These are phyloP conservation scores for barley (Hordeum vulgare) DNA, from an alignment of 176 grass and related monocot genomes.

Conservation along the genomic window DNA sequence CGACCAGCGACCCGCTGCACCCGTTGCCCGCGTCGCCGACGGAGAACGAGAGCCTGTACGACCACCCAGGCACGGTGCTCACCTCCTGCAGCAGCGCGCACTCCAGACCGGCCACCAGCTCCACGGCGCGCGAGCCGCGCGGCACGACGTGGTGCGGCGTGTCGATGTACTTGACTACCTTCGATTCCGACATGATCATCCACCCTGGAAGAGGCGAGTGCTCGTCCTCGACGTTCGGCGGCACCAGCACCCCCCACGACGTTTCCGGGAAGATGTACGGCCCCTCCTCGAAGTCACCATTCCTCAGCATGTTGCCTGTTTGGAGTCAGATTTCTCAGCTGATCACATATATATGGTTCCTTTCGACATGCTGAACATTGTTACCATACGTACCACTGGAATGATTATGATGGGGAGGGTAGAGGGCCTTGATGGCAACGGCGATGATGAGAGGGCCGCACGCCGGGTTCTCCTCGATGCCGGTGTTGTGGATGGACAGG, in stretches of 20 bases:
- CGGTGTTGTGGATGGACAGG: slow-evolving; percentile 45
- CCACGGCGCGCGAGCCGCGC: slow-evolving; percentile 27
- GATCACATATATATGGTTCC: background rate
- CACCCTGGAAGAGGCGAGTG: too few relatives aligned
- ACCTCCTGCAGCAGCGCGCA: slow-evolving; percentile 40
- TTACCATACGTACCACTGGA: too few relatives aligned
- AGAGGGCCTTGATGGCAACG: slow-evolving; percentile 29
- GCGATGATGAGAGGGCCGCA: slow-evolving; percentile 45
- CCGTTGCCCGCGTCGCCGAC: slow-evolving; percentile 32
- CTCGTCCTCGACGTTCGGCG: too few relatives aligned
- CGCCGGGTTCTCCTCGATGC: slow-evolving; percentile 43
- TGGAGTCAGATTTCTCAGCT: background rate
- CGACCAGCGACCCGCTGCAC: slow-evolving; percentile 6
- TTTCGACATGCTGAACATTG: too few relatives aligned
- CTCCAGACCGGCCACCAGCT: slow-evolving; percentile 49
- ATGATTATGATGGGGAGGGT: background rate
- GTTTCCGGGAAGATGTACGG: too few relatives aligned
- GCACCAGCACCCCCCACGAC: too few relatives aligned
- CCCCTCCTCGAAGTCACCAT: background rate
- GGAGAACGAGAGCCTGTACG: slow-evolving; percentile 39
- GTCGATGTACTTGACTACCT: slow-evolving; percentile 42
- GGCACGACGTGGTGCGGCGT: slow-evolving; percentile 39
- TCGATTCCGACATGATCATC: slow-evolving; percentile 41
- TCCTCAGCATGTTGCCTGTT: background rate
- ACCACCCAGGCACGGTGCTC: slow-evolving; percentile 8